Percentiles rank a stretch among this genome's conserved stretches.
Evolutionary conservation across 345 rosid genomes (phyloP).

Genomic region (Garcia nutans): DNA sequence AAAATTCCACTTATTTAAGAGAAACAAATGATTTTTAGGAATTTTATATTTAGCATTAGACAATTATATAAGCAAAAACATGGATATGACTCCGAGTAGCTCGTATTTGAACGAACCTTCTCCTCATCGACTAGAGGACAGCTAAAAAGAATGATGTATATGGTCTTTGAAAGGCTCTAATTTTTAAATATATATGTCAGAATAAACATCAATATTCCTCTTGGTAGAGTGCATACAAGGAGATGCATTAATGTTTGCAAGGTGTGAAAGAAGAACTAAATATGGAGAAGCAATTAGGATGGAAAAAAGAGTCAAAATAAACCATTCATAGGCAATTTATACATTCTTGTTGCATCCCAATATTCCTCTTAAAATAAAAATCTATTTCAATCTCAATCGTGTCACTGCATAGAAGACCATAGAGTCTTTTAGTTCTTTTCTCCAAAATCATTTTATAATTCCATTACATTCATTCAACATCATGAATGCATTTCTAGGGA

Average conservation of each 20-base stretch:
- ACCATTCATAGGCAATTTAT: not conserved
- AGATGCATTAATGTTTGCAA: not conserved
- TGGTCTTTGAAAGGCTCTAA: slow-evolving; percentile 74
- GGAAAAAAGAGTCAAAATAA: not conserved
- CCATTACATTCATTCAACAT: too few species aligned
- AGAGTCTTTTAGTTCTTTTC: too few species aligned
- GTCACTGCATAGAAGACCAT: too few species aligned
- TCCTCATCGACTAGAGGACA: slow-evolving; percentile 90
- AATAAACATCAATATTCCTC: slow-evolving; percentile 9
- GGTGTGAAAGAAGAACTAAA: not conserved
- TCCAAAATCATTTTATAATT: too few species aligned
- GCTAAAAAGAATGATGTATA: slow-evolving; percentile 63
- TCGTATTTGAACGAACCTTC: slow-evolving; percentile 50
- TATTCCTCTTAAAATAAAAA: too few species aligned
- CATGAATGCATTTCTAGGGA: too few species aligned
- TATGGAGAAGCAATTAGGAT: not conserved
- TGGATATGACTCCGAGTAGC: slow-evolving; percentile 40
- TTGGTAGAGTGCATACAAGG: not conserved
- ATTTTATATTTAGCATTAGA: not conserved
- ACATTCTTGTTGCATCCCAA: too few species aligned
- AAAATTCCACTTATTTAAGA: slow-evolving; percentile 49
- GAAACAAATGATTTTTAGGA: slow-evolving; percentile 9
- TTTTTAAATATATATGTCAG: slow-evolving; percentile 17
- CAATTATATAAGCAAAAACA: not conserved
- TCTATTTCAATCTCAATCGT: too few species aligned